A percentile compares a stretch with the other conserved stretches of the same genome.
These are phyloP conservation scores for Auricularia sp. DNA, from an alignment of 768 basidiomycete species.

Conservation along the genomic window DNA sequence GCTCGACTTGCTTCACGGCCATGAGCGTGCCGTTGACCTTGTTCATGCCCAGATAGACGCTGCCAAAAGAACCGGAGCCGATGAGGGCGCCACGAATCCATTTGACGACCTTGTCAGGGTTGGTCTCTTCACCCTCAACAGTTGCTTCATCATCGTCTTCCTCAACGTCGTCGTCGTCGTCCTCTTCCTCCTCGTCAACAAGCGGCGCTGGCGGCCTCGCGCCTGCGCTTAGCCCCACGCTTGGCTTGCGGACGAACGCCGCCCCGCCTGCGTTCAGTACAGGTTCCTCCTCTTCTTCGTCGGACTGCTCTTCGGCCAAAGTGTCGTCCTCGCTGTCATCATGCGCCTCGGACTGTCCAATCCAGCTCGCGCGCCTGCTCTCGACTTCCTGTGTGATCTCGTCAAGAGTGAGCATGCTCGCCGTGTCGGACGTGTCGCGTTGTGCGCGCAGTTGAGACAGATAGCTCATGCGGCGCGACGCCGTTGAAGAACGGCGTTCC, in stretches of 20 bases:
- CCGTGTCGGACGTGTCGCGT: constrained; percentile 79
- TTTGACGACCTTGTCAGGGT: constrained; percentile 54
- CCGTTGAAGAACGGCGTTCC: constrained; percentile 39
- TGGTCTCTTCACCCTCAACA: constrained; percentile 33
- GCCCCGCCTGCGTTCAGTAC: constrained; percentile 21
- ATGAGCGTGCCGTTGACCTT: constrained; percentile 81
- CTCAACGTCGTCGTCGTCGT: constrained; percentile 24
- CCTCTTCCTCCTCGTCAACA: constrained; percentile 35
- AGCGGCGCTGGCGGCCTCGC: neutral
- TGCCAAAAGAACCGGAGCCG: constrained; percentile 89
- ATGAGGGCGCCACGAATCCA: constrained; percentile 97
- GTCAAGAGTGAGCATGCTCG: constrained; percentile 89
- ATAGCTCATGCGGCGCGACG: constrained; percentile 54
- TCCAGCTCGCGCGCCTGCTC: constrained; percentile 40
- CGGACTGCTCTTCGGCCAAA: constrained; percentile 41
- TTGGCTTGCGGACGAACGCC: constrained; percentile 3
- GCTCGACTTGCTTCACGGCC: constrained; percentile 96
- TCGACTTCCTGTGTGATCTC: constrained; percentile 96
- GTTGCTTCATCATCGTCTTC: constrained; percentile 24
- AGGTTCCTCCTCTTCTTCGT: constrained; percentile 29
- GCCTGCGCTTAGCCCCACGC: neutral
- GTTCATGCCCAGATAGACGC: constrained; percentile 94
- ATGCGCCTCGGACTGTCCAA: constrained; percentile 18
- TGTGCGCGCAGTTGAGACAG: constrained; percentile 75
- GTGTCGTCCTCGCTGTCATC: constrained; percentile 61